Base-by-base conservation (phyloP, 495 filamentous ascomycete genomes). In the Lasiosphaeria hispida region DNA sequence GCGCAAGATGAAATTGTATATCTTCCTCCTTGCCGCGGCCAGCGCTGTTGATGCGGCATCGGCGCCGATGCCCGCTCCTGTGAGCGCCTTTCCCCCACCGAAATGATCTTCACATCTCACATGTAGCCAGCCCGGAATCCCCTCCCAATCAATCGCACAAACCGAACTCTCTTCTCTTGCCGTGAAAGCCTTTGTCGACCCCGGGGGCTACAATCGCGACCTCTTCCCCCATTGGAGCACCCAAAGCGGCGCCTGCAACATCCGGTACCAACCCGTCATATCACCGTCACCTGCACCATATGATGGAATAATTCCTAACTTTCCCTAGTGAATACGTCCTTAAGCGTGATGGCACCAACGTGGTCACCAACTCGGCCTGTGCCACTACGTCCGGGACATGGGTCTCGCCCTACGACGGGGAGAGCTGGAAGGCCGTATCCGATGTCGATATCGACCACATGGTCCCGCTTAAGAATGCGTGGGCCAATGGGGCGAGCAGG, bases 151-250 rank as follows among this genome's bases (percentile, higher is more conserved):
- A 1, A 64, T 69, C 0, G 86, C 86, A 1, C 68, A 74, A 39
- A 77, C 68, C 30, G 68, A 78, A 53, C 79, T 89, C n/a, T 75
- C 77, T 4, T 65, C 55, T 5, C 65, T 89, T 15, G 78, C 75
- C 7, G 77, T 83, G 3, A 73, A 76, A 1, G 67, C 79, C 2
- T 70, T 76, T 47, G 75, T 73, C 18, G 72, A 83, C 18, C 72
- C 77, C 48, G 70, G 69, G 55, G 77, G 69, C 2, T 89, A 89
- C 64, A 47, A 71, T 23, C 83, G 86, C 33, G 76, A 76, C 57
- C 69, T 84, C 13, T 89, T 89, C 71, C 84, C 84, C 10, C 80
- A 82, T 61, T 88, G 86, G 86, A 83, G 78, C 49, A 83, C 77
- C n/a, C 80, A 83, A 65, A 71, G 61, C 41, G 85, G 86, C 0